Percentiles rank a stretch among this genome's conserved stretches.
These are phyloP conservation scores for Corymbia citriodora DNA, from an alignment of 441 rosid genomes.

Conservation along the genomic window DNA sequence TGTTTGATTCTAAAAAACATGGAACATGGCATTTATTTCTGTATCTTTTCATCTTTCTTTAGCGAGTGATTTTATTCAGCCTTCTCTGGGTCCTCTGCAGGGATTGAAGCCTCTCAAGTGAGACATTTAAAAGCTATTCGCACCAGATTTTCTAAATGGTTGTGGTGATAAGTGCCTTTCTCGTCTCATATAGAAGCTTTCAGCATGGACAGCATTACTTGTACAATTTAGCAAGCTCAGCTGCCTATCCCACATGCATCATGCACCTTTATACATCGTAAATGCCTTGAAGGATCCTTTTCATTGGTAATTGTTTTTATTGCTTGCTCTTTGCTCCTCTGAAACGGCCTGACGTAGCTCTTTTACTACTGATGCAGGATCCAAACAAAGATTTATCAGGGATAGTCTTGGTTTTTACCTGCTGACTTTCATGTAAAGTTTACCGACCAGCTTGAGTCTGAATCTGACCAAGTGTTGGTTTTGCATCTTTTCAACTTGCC, in stretches of 20 bases:
- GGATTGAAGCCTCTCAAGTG: slow-evolving; percentile 75
- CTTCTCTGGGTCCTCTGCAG: slow-evolving; percentile 25
- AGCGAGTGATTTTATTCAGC: not conserved
- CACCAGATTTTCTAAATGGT: not conserved
- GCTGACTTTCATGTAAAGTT: not conserved
- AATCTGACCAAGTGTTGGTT: not conserved
- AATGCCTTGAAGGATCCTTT: not conserved
- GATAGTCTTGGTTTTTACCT: not conserved
- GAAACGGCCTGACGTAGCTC: not conserved
- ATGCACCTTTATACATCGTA: not conserved
- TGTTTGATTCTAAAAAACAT: not conserved
- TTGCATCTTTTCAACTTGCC: not conserved
- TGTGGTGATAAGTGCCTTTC: not conserved
- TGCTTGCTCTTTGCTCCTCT: not conserved
- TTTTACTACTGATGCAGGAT: not conserved
- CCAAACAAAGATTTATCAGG: not conserved
- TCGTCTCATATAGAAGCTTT: not conserved
- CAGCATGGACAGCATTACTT: not conserved
- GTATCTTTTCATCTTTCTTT: not conserved
- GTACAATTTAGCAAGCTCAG: not conserved
- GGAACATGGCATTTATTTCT: not conserved
- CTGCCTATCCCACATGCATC: not conserved
- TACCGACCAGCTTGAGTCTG: not conserved
- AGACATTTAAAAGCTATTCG: not conserved
- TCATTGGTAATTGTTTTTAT: not conserved